A percentile compares a stretch with the other conserved stretches of the same genome.
These are phyloP conservation scores for Metschnikowia sp. DNA, from an alignment of 805 yeast genomes.

Conservation along the genomic window DNA sequence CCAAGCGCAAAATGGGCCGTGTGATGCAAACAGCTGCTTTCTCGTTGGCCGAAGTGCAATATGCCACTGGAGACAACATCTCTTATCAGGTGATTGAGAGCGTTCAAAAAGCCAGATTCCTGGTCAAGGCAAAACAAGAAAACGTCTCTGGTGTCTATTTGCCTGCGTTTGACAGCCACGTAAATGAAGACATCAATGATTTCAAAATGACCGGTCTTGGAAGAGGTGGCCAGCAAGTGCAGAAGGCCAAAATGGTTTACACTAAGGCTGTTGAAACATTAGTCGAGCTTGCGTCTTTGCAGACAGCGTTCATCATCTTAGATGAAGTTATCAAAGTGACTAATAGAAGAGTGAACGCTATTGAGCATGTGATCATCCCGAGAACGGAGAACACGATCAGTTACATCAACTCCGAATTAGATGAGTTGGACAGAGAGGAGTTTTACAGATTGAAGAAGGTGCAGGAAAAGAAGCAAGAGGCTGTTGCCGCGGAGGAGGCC, in stretches of 20 bases:
- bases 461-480: conserved; percentile 88
- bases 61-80: conserved; percentile 96
- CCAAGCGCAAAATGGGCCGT: conserved; percentile 95
- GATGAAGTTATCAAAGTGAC: conserved; percentile 98
- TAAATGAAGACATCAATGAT: conserved; percentile 84
- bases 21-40: conserved; percentile 98
- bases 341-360: conserved; percentile 96
- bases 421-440: conserved; percentile 97
- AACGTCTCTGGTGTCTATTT: conserved; percentile 94
- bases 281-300: conserved; percentile 92
- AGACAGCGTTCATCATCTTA: conserved; percentile 92
- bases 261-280: conserved; percentile 95
- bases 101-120: conserved; percentile 86
- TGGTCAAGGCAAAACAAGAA: conserved; percentile 88
- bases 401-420: conserved; percentile 91
- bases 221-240: conserved; percentile 97
- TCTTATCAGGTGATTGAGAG: conserved; percentile 95
- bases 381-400: conserved; percentile 93
- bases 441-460: conserved; percentile 95
- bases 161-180: conserved; percentile 86
- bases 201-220: conserved; percentile 96
- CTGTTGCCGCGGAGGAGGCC: conserved; percentile 61
- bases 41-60: conserved; percentile 93
- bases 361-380: conserved; percentile 96
- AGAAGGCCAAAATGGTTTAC: conserved; percentile 88